Base-by-base conservation (phyloP, 306 rosid genomes). In the Cucurbita ficifolia region DNA sequence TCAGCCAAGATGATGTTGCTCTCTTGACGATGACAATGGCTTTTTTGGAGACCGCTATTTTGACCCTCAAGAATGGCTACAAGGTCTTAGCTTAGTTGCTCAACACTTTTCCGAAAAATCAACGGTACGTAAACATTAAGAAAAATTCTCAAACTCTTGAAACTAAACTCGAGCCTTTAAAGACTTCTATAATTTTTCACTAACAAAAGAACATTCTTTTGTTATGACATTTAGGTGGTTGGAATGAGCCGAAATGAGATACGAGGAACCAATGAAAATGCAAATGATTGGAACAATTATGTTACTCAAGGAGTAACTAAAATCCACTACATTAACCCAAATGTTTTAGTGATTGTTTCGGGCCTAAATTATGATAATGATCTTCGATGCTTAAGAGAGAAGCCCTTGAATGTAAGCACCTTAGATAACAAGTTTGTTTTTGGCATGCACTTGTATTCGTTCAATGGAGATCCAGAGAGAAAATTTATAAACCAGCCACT, bases 1-100 rank as follows among this genome's bases (percentile, higher is more conserved):
- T 52, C 64, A 79, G 16, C 86, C 91, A 0, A 79, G 83, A 22
- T 87, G 91, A 88, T 87, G 88, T 3, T 87, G 88, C 8, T 0
- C 36, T 29, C 81, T 81, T 70, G 82, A 84, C 22, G 91, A 87
- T 63, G 88, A 77, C 10, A 84, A 87, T 81, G 86, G 86, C 0
- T 87, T 87, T 80, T 87, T 82, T 14, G 51, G 79, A 54, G 84
- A 87, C 9, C 68, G 80, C 38, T 76, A 84, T 68, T 84, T 87
- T 55, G 74, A 81, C 74, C 80, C 88, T 19, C 48, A 48, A 5
- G 52, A 48, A 48, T 48, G 52, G 52, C 52, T 48, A 48, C 52
- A 13, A 48, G 52, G 52, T 75, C 86, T 84, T 22, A 51, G 64
- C 14, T 53, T 79, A 65, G 87, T 84, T 0, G 91, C 89, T 45